Conservation (phyloP, 1,139 yeast genomes). For the Hansenula lynferdii region DNA sequence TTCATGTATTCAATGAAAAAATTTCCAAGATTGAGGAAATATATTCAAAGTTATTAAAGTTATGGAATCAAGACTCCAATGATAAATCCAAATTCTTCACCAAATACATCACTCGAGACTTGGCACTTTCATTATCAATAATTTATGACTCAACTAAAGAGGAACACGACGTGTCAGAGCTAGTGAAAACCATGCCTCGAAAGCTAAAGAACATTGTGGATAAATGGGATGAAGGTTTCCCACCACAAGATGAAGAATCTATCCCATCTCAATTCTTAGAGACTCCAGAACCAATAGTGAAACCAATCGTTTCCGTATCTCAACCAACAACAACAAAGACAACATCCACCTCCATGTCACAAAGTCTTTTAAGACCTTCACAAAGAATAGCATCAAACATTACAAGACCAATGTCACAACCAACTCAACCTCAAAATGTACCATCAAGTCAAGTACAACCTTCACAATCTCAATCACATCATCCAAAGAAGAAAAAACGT, state of each 20-base stretch:
- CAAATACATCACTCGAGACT: slow-evolving; percentile 7
- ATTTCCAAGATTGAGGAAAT: slow-evolving; percentile 1
- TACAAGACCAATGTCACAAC: no score
- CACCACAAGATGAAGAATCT: slow-evolving; percentile 5
- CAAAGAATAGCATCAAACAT: no score
- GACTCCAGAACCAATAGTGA: not conserved
- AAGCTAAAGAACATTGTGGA: slow-evolving; percentile 8
- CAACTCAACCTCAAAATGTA: no score
- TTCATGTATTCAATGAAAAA: slow-evolving; percentile 1
- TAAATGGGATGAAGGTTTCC: slow-evolving; percentile 17
- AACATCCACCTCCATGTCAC: no score
- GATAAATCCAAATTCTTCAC: slow-evolving; percentile 3
- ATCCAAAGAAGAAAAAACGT: slow-evolving; percentile 7
- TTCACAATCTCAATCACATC: slow-evolving; percentile 1
- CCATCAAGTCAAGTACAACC: no score
- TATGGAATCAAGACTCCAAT: slow-evolving; percentile 5
- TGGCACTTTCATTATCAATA: slow-evolving; percentile 9
- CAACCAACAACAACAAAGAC: not conserved
- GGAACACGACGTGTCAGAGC: slow-evolving; percentile 2
- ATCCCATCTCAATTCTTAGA: slow-evolving; percentile 1
- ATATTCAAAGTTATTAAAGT: not conserved
- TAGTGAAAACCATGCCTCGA: slow-evolving; percentile 4
- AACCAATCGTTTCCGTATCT: not conserved
- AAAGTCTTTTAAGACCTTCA: not conserved
- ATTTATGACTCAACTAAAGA: slow-evolving; percentile 9